Evolutionary conservation across 176 grass and related monocot genomes (phyloP), one percentile per base, ranked within the genome.

Genomic region (Musa troglodytarum): DNA sequence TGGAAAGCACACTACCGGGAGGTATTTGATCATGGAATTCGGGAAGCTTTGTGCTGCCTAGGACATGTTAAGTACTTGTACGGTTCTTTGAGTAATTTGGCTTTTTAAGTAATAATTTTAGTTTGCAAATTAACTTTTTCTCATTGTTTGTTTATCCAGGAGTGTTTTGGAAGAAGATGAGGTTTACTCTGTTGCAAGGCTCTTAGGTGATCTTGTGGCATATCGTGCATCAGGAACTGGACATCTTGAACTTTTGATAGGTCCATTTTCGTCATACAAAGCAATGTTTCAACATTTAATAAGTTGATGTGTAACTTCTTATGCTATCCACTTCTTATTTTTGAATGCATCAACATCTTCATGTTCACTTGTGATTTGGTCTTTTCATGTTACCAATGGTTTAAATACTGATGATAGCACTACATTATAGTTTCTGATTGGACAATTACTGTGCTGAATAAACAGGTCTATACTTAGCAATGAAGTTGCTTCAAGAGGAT

Each of bases 1-100:
- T 98, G 95, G 95, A 98, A 98, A 83, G 88, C 90, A 85, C 91
- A 98, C 83, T 98, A 98, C 81, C 89, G 95, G 63, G 95, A 98
- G 77, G 95, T 98, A 50, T 98, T 98, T 76, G 94, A 98, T 79
- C 88, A 98, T 80, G 90, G 88, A 52, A 98, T 98, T 78, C 86
- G 94, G 80, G 94, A 98, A 80, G 94, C 94, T 87, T 78, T 98
- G 67, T 98, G 94, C 76, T 98, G 94, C 85, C 82, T 98, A 65
- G 94, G 94, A 68, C 90, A 90, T 74, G 82, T 80, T 72, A 91
- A 98, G 63, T 98, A 98, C 88, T 65, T 93, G 94, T 98, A 97
- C 20, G 86, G 76, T 17, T n/a, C 15, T 71, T 29, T 85, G 53
- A 52, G 82, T 58, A 79, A 78, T 79, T 81, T 62, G 54, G 15